phyloP scores from a whole-genome alignment of 2,329 filamentous ascomycete genomes.

The Eutypa lata region DNA sequence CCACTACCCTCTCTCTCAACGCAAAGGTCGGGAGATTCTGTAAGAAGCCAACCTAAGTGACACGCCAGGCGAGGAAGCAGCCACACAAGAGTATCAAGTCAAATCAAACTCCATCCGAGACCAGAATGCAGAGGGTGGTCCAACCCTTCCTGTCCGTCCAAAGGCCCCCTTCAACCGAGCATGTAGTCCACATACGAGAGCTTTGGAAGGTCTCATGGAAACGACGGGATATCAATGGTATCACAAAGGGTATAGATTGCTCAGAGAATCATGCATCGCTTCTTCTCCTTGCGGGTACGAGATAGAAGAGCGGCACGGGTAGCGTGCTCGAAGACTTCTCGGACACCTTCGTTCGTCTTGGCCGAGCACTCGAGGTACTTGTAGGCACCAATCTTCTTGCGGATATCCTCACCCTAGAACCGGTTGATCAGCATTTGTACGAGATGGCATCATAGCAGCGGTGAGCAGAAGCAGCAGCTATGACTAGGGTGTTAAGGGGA shows the following conservation, averaged over 20 bases:
- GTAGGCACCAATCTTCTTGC: constrained; percentile 90
- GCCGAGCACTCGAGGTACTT: constrained; percentile 99
- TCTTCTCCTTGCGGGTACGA: constrained; percentile 59
- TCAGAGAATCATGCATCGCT: constrained; percentile 85
- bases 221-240: constrained; percentile 29
- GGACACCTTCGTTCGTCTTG: constrained; percentile 98
- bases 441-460: neutral
- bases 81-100: constrained; percentile 23
- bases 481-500: neutral
- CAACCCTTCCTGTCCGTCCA: constrained; percentile 28
- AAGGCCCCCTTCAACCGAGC: constrained; percentile 23
- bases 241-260: constrained; percentile 28
- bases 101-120: constrained; percentile 33
- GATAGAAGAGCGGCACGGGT: constrained; percentile 90
- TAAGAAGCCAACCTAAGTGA: constrained; percentile 25
- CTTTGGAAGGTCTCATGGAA: constrained; percentile 25
- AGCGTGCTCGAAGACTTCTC: constrained; percentile 98
- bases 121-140: constrained; percentile 29
- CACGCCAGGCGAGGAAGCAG: constrained; percentile 26
- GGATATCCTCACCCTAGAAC: constrained; percentile 82
- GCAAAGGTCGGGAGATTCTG: constrained; percentile 22
- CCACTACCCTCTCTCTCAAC: neutral
- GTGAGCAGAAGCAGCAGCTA: neutral
- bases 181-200: constrained; percentile 25
- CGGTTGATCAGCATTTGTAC: constrained; percentile 13